Percentiles rank a stretch among this genome's conserved stretches.
Evolutionary conservation across 2,329 filamentous ascomycete species (phyloP).

Genomic region (Fusarium mexicanum): DNA sequence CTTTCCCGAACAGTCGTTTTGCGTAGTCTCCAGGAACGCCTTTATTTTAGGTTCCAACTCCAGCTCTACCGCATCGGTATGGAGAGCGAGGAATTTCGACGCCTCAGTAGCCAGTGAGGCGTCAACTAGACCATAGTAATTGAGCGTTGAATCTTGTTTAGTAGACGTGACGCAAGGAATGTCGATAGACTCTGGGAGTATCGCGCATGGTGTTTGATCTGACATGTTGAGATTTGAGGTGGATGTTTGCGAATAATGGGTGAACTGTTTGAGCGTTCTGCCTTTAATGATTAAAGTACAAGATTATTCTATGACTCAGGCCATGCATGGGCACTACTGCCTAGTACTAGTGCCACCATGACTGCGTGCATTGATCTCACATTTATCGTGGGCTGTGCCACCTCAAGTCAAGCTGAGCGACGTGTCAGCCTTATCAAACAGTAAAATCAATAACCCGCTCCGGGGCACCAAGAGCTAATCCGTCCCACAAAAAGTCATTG

Average conservation of each 20-base stretch:
- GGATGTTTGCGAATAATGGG: accelerated
- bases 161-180: not conserved
- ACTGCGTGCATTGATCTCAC: not conserved
- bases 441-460: not conserved
- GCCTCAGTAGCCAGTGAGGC: not conserved
- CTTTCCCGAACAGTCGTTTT: not conserved
- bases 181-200: not conserved
- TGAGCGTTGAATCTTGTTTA: not conserved
- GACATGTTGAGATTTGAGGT: not conserved
- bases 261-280: accelerated
- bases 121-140: not conserved
- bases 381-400: not conserved
- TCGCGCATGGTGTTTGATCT: not conserved
- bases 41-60: not conserved
- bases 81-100: not conserved
- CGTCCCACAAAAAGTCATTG: not conserved
- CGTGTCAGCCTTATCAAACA: not conserved
- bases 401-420: not conserved
- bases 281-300: accelerated
- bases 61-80: not conserved
- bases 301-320: not conserved
- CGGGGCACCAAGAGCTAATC: not conserved
- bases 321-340: not conserved
- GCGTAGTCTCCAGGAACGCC: not conserved
- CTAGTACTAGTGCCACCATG: not conserved